Percentiles rank a stretch among this genome's conserved stretches.
These are phyloP conservation scores for Blastobotrys chiropterorum DNA, from an alignment of 805 yeast genomes.

Conservation along the genomic window DNA sequence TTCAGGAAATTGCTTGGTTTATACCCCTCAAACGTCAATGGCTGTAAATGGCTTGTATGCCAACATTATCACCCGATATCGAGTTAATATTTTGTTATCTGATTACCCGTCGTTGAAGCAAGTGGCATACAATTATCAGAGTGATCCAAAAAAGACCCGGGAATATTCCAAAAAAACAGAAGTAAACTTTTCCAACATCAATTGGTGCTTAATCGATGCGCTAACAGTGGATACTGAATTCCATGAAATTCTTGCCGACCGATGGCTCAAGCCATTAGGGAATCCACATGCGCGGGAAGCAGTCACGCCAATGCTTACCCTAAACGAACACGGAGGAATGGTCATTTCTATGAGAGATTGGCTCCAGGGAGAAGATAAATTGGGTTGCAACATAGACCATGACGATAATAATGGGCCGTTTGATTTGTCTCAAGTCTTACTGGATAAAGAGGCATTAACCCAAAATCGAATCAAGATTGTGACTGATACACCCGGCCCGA, in stretches of 20 bases:
- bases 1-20: conserved; percentile 73
- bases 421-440: conserved; percentile 56
- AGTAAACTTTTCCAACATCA: conserved; percentile 71
- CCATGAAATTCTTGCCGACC: conserved; percentile 75
- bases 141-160: conserved; percentile 77
- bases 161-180: conserved; percentile 68
- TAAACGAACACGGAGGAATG: conserved; percentile 95
- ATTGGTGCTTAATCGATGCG: conserved; percentile 87
- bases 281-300: conserved; percentile 68
- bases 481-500: conserved; percentile 42
- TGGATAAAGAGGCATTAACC: conserved; percentile 67
- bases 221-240: conserved; percentile 90
- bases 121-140: conserved; percentile 88
- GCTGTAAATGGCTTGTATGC: conserved; percentile 85
- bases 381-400: conserved; percentile 39
- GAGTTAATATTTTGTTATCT: conserved; percentile 69
- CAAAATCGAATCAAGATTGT: conserved; percentile 66
- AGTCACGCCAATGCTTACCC: conserved; percentile 80
- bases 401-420: conserved; percentile 35
- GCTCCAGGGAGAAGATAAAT: conserved; percentile 62
- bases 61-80: conserved; percentile 59
- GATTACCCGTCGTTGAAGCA: conserved; percentile 82
- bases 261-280: conserved; percentile 90
- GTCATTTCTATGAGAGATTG: conserved; percentile 89
- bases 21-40: conserved; percentile 71